A percentile compares a stretch with the other conserved stretches of the same genome.
phyloP scores from a whole-genome alignment of 306 rosid genomes.

The Purshia tridentata region DNA sequence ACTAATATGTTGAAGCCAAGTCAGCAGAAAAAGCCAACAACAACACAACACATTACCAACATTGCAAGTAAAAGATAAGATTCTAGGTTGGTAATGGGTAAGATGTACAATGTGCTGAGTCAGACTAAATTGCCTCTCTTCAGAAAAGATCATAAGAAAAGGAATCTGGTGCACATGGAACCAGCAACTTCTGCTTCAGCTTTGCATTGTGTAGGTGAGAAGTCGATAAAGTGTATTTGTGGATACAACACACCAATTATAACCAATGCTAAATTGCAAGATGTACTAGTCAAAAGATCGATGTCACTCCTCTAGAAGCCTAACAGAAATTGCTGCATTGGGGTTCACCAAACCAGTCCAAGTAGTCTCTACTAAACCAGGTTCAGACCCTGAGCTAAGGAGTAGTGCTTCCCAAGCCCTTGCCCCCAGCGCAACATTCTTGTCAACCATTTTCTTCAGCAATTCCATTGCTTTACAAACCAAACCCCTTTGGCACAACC shows the following conservation, averaged over 20 bases:
- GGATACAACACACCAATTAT: neutral
- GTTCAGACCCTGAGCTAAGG: constrained; percentile 32
- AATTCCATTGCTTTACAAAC: constrained; percentile 44
- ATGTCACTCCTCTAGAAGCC: neutral
- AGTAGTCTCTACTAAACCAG: constrained; percentile 36
- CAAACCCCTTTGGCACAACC: constrained; percentile 57
- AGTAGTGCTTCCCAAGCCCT: constrained; percentile 64
- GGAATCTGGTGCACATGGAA: constrained; percentile 22
- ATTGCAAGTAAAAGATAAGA: constrained; percentile 6
- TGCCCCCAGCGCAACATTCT: constrained; percentile 45
- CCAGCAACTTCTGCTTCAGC: constrained; percentile 10
- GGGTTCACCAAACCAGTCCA: constrained; percentile 41
- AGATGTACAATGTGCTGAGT: neutral
- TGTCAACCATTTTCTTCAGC: constrained; percentile 43
- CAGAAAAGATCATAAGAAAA: constrained; percentile 1
- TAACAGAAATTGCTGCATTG: constrained; percentile 19
- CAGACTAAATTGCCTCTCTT: neutral
- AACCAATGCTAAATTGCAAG: neutral
- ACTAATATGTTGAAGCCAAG: neutral
- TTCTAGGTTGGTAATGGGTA: constrained; percentile 2
- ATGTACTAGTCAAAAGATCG: neutral
- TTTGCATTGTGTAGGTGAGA: constrained; percentile 7
- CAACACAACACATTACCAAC: neutral
- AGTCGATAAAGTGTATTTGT: constrained; percentile 11
- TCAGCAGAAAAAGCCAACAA: constrained; percentile 7